Conservation (phyloP, 2,329 filamentous ascomycete genomes). For the Fusarium nelsonii region DNA sequence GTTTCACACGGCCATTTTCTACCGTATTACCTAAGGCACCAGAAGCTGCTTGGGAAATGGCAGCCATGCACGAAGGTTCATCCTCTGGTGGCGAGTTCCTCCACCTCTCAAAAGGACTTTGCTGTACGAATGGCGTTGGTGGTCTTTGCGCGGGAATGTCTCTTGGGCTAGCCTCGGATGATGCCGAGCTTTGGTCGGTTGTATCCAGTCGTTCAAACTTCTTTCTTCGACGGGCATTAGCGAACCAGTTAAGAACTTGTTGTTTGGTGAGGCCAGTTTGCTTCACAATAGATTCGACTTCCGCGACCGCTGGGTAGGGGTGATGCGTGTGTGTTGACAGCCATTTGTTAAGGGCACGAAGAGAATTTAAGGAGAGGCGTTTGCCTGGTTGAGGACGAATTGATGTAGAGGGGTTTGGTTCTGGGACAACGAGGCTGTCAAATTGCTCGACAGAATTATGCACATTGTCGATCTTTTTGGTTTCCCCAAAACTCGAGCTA, state of each 20-base stretch:
- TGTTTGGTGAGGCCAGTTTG: conserved; percentile 81
- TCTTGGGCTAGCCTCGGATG: neutral
- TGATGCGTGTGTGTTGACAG: conserved; percentile 78
- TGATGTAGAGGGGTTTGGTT: neutral
- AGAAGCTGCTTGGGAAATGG: conserved; percentile 47
- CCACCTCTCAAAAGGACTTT: conserved; percentile 52
- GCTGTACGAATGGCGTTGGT: conserved; percentile 62
- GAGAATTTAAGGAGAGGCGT: conserved; percentile 32
- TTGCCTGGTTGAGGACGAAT: conserved; percentile 24
- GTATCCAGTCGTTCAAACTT: conserved; percentile 59
- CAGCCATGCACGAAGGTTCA: conserved; percentile 48
- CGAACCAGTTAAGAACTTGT: conserved; percentile 90
- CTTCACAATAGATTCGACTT: conserved; percentile 79
- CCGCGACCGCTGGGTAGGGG: conserved; percentile 85
- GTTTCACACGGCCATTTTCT: rapidly evolving
- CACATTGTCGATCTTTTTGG: neutral
- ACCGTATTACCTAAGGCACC: conserved; percentile 18
- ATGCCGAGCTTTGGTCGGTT: neutral
- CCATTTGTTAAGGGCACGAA: conserved; percentile 63
- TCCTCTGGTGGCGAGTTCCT: conserved; percentile 50
- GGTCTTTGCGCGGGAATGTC: neutral
- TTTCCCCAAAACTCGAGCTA: too few relatives aligned
- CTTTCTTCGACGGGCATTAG: conserved; percentile 82
- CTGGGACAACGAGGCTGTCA: rapidly evolving
- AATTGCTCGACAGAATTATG: too few relatives aligned